Conservation (phyloP, 768 basidiomycete species). For the Psilocybe tampanensis region DNA sequence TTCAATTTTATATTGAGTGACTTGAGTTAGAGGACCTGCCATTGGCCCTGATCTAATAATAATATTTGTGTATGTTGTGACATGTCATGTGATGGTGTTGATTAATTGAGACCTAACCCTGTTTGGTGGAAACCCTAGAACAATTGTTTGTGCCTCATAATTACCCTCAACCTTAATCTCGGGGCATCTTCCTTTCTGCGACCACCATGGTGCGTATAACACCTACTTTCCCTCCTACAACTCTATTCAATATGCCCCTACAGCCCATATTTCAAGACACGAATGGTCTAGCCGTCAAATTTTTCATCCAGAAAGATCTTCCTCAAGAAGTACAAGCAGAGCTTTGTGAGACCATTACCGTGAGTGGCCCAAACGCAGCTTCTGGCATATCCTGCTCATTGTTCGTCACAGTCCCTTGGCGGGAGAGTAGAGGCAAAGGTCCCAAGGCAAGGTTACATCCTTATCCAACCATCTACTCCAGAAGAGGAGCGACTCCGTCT, state of each 20-base stretch:
- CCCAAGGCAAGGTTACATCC: constrained; percentile 73
- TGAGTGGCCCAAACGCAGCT: constrained; percentile 28
- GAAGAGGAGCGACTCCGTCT: constrained; percentile 77
- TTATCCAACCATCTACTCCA: constrained; percentile 65
- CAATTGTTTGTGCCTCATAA: neutral
- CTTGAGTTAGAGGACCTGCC: too few relatives aligned
- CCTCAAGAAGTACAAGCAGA: constrained; percentile 68
- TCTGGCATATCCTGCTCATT: neutral
- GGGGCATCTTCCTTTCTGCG: constrained; percentile 29
- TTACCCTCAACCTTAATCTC: constrained; percentile 56
- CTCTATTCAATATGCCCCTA: neutral
- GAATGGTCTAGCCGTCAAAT: constrained; percentile 72
- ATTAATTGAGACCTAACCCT: constrained; percentile 37
- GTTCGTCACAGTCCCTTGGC: constrained; percentile 59
- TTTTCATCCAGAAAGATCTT: constrained; percentile 84
- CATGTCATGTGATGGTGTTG: constrained; percentile 9
- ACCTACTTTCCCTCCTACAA: neutral
- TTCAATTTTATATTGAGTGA: too few relatives aligned
- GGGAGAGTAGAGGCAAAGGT: constrained; percentile 80
- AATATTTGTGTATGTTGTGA: neutral
- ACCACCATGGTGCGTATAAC: constrained; percentile 19
- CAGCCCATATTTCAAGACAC: constrained; percentile 76
- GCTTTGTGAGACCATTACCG: constrained; percentile 73
- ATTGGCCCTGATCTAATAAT: too few relatives aligned
- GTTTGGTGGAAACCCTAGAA: constrained; percentile 33